Evolutionary conservation across 305 asterid genomes (phyloP).

Genomic region (Solanum hybrid): DNA sequence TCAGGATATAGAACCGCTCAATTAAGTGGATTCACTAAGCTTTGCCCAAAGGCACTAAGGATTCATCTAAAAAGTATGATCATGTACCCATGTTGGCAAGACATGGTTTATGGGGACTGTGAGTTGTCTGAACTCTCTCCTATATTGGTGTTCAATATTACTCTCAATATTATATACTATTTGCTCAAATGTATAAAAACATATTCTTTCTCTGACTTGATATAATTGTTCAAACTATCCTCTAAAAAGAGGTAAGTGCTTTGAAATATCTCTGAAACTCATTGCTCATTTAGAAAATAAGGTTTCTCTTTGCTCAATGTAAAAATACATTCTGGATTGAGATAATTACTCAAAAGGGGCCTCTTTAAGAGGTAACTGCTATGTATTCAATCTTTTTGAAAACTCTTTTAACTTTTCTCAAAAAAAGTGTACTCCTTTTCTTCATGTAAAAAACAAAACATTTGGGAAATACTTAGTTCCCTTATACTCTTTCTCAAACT

Average conservation of each 20-base stretch:
- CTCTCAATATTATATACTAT: neutral
- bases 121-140: neutral
- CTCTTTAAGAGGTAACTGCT: neutral
- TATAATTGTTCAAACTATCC: neutral
- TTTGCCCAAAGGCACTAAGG: neutral
- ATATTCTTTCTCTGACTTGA: neutral
- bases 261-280: neutral
- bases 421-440: neutral
- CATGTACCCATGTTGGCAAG: neutral
- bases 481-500: neutral
- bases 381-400: no score
- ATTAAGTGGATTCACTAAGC: neutral
- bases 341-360: neutral
- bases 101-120: neutral
- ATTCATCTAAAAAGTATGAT: neutral
- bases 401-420: neutral
- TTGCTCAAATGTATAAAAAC: neutral
- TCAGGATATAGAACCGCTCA: neutral
- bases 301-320: neutral
- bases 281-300: neutral
- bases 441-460: neutral
- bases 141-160: neutral
- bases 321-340: neutral
- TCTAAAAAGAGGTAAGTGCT: neutral
- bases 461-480: neutral